These are phyloP conservation scores for Heteromeles arbutifolia DNA, from an alignment of 306 rosid species.

Conservation along the genomic window DNA sequence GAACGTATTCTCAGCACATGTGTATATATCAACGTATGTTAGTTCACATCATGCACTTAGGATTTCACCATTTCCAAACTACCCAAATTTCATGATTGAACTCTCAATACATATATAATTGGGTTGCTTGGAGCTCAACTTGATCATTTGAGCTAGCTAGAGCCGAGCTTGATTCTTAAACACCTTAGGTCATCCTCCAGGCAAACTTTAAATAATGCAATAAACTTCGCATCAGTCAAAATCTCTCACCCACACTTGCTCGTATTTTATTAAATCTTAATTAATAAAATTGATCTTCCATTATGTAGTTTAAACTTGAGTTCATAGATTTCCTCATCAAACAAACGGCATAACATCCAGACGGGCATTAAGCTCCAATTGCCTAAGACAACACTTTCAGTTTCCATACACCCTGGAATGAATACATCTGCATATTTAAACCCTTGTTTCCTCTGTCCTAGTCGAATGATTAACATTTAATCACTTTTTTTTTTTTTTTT, in stretches of 20 bases:
- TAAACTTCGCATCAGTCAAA: constrained; percentile 9
- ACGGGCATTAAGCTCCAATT: constrained; percentile 2
- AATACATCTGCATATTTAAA: background rate
- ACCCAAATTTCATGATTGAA: background rate
- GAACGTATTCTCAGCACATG: no score
- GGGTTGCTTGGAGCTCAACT: background rate
- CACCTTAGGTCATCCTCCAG: background rate
- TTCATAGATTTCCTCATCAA: constrained; percentile 6
- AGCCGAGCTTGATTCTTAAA: background rate
- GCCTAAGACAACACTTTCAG: constrained; percentile 5
- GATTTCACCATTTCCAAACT: background rate
- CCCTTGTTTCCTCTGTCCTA: constrained; percentile 1
- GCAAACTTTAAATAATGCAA: background rate
- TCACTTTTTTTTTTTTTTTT: background rate
- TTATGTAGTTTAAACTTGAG: background rate
- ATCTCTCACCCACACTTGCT: background rate
- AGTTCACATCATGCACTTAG: background rate
- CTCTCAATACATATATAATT: background rate
- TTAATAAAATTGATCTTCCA: background rate
- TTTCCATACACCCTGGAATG: constrained; percentile 19
- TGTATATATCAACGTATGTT: background rate
- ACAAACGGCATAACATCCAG: background rate
- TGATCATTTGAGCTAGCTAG: background rate
- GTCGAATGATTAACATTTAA: background rate
- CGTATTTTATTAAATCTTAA: background rate